Evolutionary conservation across 257 asterid genomes (phyloP).

Genomic region (Salvia hispanica): DNA sequence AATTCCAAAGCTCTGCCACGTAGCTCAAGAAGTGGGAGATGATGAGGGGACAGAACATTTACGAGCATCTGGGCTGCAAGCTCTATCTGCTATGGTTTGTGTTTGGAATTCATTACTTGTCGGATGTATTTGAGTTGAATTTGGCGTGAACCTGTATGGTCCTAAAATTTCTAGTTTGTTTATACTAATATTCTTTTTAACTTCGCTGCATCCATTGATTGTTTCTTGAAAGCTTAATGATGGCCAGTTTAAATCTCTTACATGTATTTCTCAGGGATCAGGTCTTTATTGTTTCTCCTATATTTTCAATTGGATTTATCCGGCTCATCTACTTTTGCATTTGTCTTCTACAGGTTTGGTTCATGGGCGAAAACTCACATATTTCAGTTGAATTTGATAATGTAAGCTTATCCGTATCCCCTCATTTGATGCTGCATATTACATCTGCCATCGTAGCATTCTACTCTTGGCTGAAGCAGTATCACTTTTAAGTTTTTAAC

Average conservation of each 20-base stretch:
- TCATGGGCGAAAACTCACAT: slow-evolving; percentile 93
- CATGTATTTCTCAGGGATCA: slow-evolving; percentile 2
- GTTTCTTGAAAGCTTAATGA: not conserved
- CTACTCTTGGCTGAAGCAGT: not conserved
- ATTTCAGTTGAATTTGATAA: slow-evolving; percentile 85
- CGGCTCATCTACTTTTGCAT: slow-evolving; percentile 22
- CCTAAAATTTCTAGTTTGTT: slow-evolving; percentile 4
- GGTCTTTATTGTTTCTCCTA: not conserved
- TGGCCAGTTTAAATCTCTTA: not conserved
- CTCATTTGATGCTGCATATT: not conserved
- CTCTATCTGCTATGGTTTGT: slow-evolving; percentile 83
- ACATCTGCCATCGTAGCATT: not conserved
- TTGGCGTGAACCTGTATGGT: not conserved
- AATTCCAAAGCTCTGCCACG: slow-evolving; percentile 82
- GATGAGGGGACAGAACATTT: slow-evolving; percentile 57
- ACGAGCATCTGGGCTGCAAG: slow-evolving; percentile 74
- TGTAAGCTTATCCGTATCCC: slow-evolving; percentile 52
- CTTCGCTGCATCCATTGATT: not conserved
- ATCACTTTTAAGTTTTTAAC: slow-evolving; percentile 6
- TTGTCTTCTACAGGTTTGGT: slow-evolving; percentile 69
- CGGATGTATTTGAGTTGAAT: slow-evolving; percentile 11
- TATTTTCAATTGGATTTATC: slow-evolving; percentile 7
- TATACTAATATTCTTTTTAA: not conserved
- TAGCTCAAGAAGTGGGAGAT: slow-evolving; percentile 88
- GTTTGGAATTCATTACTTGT: slow-evolving; percentile 11